Percentiles rank a stretch among this genome's conserved stretches.
Evolutionary conservation across 768 basidiomycete species (phyloP).

Genomic region (Lentinula lateritia): DNA sequence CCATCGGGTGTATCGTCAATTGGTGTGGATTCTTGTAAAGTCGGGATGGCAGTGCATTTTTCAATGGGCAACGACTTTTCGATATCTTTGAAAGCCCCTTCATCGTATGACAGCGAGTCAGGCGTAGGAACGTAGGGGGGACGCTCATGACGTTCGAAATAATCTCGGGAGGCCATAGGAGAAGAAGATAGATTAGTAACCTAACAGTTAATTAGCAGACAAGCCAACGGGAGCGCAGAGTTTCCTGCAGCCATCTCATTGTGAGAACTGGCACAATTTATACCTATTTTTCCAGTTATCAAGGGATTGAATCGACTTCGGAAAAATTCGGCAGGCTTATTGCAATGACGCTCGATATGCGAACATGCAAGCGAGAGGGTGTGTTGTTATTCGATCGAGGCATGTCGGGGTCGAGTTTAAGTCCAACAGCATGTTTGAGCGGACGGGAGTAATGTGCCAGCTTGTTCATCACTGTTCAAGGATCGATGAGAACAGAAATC

Average conservation of each 20-base stretch:
- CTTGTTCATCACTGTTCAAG: not conserved
- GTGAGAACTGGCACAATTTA: not conserved
- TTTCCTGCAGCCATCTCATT: not conserved
- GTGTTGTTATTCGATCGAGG: slow-evolving; percentile 1
- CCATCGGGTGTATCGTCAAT: slow-evolving; percentile 2
- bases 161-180: not conserved
- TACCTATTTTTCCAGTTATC: not conserved
- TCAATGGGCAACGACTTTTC: not conserved
- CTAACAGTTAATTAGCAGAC: not conserved
- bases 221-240: not conserved
- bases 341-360: not conserved
- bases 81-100: not conserved
- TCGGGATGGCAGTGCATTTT: not conserved
- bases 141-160: not conserved
- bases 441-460: not conserved
- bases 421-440: not conserved
- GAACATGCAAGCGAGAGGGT: not conserved
- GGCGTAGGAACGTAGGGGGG: not conserved
- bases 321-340: not conserved
- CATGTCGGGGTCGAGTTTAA: not conserved
- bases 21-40: not conserved
- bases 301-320: not conserved
- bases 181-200: not conserved
- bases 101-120: slow-evolving; percentile 1
- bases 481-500: not conserved